These are phyloP conservation scores for Aspergillus aculeatinus DNA, from an alignment of 2,329 filamentous ascomycete genomes.

Conservation along the genomic window DNA sequence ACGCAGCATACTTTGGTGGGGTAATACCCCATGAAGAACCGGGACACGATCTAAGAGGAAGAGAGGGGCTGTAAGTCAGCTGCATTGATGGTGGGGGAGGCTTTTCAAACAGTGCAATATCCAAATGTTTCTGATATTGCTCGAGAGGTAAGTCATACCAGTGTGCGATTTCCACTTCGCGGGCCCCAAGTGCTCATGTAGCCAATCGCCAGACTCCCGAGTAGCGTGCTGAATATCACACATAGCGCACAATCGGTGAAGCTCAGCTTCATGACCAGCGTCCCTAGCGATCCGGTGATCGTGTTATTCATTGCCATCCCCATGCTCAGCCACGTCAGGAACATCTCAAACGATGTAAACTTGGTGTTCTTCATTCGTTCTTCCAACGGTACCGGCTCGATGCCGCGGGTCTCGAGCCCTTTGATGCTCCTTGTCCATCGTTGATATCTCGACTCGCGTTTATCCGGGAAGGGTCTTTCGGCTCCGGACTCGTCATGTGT, in stretches of 20 bases:
- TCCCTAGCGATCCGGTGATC: conserved; percentile 44
- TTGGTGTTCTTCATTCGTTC: conserved; percentile 27
- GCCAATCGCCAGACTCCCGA: conserved; percentile 36
- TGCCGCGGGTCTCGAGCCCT: conserved; percentile 27
- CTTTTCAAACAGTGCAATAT: neutral
- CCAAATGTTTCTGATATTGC: too few relatives aligned
- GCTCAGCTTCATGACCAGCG: conserved; percentile 39
- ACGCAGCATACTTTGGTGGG: conserved; percentile 42
- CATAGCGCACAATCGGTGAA: conserved; percentile 43
- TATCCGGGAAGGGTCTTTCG: conserved; percentile 11
- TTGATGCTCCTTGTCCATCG: conserved; percentile 27
- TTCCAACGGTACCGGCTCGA: conserved; percentile 29
- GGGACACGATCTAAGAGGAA: conserved; percentile 36
- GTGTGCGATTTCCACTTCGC: conserved; percentile 43
- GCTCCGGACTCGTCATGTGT: conserved; percentile 24
- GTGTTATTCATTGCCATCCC: conserved; percentile 44
- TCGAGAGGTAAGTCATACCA: conserved; percentile 29
- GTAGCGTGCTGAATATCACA: conserved; percentile 37
- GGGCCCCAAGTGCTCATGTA: conserved; percentile 47
- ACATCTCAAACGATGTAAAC: conserved; percentile 30
- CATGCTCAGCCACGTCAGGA: conserved; percentile 43
- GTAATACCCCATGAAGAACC: conserved; percentile 47
- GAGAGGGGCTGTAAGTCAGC: conserved; percentile 15
- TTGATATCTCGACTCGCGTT: conserved; percentile 19
- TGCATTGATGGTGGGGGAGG: neutral